A percentile compares a stretch with the other conserved stretches of the same genome.
Conservation (phyloP, 2,329 filamentous ascomycete species). For the Fusarium abutilonis region DNA sequence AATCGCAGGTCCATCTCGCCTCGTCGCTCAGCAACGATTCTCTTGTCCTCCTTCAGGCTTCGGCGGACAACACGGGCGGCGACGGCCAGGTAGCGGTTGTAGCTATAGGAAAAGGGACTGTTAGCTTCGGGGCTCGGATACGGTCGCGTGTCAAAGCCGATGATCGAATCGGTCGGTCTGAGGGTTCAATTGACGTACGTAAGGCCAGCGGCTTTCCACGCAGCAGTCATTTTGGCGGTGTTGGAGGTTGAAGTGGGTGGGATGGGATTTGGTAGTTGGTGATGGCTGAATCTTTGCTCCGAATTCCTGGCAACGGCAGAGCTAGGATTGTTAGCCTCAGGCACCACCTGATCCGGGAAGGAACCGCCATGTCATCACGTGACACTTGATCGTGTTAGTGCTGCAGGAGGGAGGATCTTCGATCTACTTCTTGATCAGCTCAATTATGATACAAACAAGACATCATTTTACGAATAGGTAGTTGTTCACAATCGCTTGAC, state of each 20-base stretch:
- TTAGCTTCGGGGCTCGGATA: slow-evolving; percentile 49
- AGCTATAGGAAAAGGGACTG: slow-evolving; percentile 66
- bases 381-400: neutral
- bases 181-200: slow-evolving; percentile 72
- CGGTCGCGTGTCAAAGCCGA: slow-evolving; percentile 29
- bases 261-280: slow-evolving; percentile 48
- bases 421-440: neutral
- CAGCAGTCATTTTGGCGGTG: slow-evolving; percentile 85
- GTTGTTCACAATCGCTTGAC: slow-evolving; percentile 2
- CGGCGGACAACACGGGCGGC: slow-evolving; percentile 94
- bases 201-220: slow-evolving; percentile 98
- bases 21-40: slow-evolving; percentile 86
- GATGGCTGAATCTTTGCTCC: slow-evolving; percentile 51
- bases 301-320: slow-evolving; percentile 46
- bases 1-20: slow-evolving; percentile 91
- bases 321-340: slow-evolving; percentile 46
- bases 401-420: neutral
- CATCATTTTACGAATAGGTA: neutral
- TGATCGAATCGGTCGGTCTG: slow-evolving; percentile 20
- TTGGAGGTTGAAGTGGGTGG: slow-evolving; percentile 48
- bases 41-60: slow-evolving; percentile 95
- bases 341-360: slow-evolving; percentile 40
- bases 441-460: neutral
- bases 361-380: slow-evolving; percentile 32
- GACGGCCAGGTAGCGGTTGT: slow-evolving; percentile 99